Percentiles rank a stretch among this genome's conserved stretches.
Evolutionary conservation across 164 flowering plant species (phyloP).

Genomic region (Vitis cinerea): DNA sequence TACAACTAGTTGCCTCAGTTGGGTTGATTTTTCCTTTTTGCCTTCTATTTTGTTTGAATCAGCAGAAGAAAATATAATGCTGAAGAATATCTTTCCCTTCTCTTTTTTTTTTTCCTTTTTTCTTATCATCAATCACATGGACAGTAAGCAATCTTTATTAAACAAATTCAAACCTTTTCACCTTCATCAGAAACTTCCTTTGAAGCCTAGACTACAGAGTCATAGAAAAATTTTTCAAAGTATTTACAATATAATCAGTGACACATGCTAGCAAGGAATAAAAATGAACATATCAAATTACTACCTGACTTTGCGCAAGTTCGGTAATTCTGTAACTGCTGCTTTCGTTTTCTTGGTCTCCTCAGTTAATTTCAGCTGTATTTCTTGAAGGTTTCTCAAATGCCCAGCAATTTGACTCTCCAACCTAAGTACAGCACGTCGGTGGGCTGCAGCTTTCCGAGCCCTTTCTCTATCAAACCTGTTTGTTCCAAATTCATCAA

Average conservation of each 20-base stretch:
- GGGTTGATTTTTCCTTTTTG: too few species aligned
- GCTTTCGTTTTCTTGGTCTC: conserved; percentile 46
- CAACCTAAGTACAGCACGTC: conserved; percentile 55
- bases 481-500: background rate
- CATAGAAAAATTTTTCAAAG: too few species aligned
- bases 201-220: too few species aligned
- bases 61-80: too few species aligned
- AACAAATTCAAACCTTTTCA: too few species aligned
- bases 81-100: too few species aligned
- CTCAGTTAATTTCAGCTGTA: conserved; percentile 22
- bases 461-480: conserved; percentile 68
- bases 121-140: too few species aligned
- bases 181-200: too few species aligned
- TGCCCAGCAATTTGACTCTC: conserved; percentile 58
- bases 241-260: background rate
- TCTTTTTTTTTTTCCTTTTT: too few species aligned
- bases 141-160: too few species aligned
- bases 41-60: too few species aligned
- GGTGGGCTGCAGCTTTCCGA: conserved; percentile 46
- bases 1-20: too few species aligned
- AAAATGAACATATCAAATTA: background rate
- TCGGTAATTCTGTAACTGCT: conserved; percentile 38
- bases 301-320: conserved; percentile 57
- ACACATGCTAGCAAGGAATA: background rate
- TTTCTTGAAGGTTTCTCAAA: conserved; percentile 30